A percentile compares a stretch with the other conserved stretches of the same genome.
Conservation (phyloP, 306 rosid species). For the Medicago truncatula region DNA sequence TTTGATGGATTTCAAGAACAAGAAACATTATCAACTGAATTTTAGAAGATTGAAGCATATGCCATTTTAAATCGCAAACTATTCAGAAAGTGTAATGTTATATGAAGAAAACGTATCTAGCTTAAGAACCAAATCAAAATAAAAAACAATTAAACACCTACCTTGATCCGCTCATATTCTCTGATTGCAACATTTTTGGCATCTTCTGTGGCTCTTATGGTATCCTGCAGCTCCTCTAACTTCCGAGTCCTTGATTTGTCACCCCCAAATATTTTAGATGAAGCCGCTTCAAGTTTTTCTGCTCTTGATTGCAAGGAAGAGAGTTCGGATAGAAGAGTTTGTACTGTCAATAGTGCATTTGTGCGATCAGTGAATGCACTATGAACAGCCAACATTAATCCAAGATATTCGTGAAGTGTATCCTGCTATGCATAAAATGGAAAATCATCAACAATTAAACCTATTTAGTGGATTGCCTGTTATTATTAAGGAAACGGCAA, state of each 20-base stretch:
- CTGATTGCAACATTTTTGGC: conserved; percentile 81
- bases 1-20: conserved; percentile 23
- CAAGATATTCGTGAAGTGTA: conserved; percentile 92
- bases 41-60: conserved; percentile 1
- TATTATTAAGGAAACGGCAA: not conserved
- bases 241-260: conserved; percentile 80
- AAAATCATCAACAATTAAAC: conserved; percentile 33
- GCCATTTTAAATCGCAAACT: conserved; percentile 25
- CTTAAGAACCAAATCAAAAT: conserved; percentile 21
- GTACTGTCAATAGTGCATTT: conserved; percentile 87
- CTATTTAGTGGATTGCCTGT: conserved; percentile 21
- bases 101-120: conserved; percentile 6
- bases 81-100: not conserved
- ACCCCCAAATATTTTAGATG: conserved; percentile 89
- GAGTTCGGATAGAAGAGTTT: conserved; percentile 84
- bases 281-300: conserved; percentile 90
- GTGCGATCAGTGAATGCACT: conserved; percentile 91
- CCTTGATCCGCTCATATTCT: conserved; percentile 97
- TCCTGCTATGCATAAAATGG: conserved; percentile 54
- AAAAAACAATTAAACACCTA: conserved; percentile 21
- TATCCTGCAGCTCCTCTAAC: conserved; percentile 86
- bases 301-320: conserved; percentile 76
- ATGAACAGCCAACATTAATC: conserved; percentile 85
- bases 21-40: conserved; percentile 11
- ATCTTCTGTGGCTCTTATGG: conserved; percentile 76